A percentile compares a stretch with the other conserved stretches of the same genome.
phyloP scores from a whole-genome alignment of 1,284 basidiomycete species.

The Apiotrichum laibachii region DNA sequence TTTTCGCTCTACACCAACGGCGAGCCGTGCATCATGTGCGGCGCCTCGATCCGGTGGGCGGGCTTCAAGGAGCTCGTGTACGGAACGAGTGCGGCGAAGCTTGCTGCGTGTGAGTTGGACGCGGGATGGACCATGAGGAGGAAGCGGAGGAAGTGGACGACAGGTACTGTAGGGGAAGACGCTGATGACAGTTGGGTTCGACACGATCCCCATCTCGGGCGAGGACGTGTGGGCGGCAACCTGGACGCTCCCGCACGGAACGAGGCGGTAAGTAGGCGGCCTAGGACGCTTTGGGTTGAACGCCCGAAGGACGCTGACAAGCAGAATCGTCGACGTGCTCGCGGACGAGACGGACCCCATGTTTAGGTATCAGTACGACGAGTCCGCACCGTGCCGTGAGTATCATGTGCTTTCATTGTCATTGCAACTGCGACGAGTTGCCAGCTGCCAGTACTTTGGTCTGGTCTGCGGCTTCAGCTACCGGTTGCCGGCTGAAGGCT shows the following conservation, averaged over 20 bases:
- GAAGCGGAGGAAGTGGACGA: too few species aligned
- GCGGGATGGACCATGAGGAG: too few species aligned
- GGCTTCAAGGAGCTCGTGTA: constrained; percentile 38
- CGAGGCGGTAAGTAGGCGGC: neutral
- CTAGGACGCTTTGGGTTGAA: too few species aligned
- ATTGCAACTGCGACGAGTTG: too few species aligned
- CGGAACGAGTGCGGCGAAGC: constrained; percentile 28
- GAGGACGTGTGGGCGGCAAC: constrained; percentile 29
- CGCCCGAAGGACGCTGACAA: too few species aligned
- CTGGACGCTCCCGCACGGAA: constrained; percentile 2
- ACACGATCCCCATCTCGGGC: constrained; percentile 33
- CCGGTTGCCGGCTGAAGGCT: too few species aligned
- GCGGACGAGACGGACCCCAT: constrained; percentile 33
- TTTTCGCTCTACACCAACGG: constrained; percentile 36
- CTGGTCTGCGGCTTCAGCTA: too few species aligned
- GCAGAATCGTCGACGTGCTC: constrained; percentile 32
- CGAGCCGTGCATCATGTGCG: constrained; percentile 33
- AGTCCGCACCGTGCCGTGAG: constrained; percentile 28
- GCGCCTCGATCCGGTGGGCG: constrained; percentile 31
- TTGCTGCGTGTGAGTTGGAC: constrained; percentile 30
- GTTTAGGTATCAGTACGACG: constrained; percentile 34
- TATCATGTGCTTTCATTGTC: too few species aligned
- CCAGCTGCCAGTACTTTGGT: too few species aligned
- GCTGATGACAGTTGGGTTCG: constrained; percentile 12
- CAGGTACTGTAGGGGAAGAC: constrained; percentile 8